Percentiles rank a stretch among this genome's conserved stretches.
These are phyloP conservation scores for apple (Malus domestica) DNA, from an alignment of 306 rosid species.

Conservation along the genomic window DNA sequence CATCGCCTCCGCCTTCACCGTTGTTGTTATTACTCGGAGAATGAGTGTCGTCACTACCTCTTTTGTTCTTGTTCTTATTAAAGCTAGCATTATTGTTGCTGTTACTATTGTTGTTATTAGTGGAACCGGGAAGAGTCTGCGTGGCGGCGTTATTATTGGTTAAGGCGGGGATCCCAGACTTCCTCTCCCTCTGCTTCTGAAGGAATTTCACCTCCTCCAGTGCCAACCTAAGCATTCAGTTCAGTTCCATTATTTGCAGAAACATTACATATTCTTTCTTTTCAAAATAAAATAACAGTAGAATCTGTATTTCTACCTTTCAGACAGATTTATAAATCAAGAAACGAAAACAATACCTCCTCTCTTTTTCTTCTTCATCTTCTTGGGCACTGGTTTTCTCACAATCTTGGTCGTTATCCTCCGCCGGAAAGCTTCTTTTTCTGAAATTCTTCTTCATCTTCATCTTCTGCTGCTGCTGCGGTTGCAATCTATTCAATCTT, in stretches of 20 bases:
- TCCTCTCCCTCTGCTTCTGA: slow-evolving; percentile 88
- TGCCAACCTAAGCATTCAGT: slow-evolving; percentile 42
- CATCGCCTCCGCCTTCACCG: slow-evolving; percentile 33
- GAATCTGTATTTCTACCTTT: background rate
- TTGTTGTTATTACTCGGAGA: slow-evolving; percentile 14
- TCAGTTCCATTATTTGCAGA: background rate
- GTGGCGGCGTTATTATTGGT: background rate
- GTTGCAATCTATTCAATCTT: background rate
- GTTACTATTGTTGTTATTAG: slow-evolving; percentile 15
- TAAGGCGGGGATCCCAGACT: slow-evolving; percentile 72
- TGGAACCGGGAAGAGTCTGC: slow-evolving; percentile 9
- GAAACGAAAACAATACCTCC: slow-evolving; percentile 36
- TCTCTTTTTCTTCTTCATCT: slow-evolving; percentile 57
- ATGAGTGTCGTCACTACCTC: background rate
- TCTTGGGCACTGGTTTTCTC: slow-evolving; percentile 15
- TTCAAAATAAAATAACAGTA: background rate
- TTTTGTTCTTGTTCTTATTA: slow-evolving; percentile 5
- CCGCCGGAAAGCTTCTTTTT: slow-evolving; percentile 40
- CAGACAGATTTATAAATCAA: background rate
- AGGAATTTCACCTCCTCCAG: slow-evolving; percentile 90
- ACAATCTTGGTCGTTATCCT: slow-evolving; percentile 1
- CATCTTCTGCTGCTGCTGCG: slow-evolving; percentile 32
- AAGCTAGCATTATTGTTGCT: background rate
- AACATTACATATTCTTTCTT: background rate
- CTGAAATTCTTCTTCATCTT: slow-evolving; percentile 60